A percentile compares a stretch with the other conserved stretches of the same genome.
Conservation (phyloP, 805 yeast species). For the Kodamaea fukazawae region DNA sequence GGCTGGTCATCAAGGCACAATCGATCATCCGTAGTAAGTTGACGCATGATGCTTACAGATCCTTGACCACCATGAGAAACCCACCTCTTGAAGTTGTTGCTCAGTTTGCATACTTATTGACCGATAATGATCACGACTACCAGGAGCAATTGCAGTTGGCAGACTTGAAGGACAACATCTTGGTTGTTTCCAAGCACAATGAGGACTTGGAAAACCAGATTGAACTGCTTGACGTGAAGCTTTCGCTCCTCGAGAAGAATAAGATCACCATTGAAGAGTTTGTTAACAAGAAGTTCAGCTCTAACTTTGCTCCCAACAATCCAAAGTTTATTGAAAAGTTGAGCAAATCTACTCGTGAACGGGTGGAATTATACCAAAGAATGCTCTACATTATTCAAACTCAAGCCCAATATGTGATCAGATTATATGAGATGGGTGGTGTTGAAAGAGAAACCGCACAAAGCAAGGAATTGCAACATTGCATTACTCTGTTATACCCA, state of each 20-base stretch:
- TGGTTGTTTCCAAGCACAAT: constrained; percentile 65
- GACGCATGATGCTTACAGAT: constrained; percentile 69
- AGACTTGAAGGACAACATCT: constrained; percentile 62
- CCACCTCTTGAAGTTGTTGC: constrained; percentile 78
- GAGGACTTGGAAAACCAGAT: constrained; percentile 71
- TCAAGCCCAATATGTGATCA: constrained; percentile 67
- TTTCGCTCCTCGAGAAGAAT: constrained; percentile 74
- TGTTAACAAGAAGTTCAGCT: constrained; percentile 34
- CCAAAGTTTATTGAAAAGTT: constrained; percentile 28
- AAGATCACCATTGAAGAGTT: constrained; percentile 76
- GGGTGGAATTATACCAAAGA: constrained; percentile 70
- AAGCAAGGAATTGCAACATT: constrained; percentile 22
- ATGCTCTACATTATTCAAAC: constrained; percentile 82
- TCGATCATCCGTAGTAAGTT: constrained; percentile 65
- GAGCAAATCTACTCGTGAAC: constrained; percentile 43
- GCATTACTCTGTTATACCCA: constrained; percentile 29
- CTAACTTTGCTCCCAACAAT: constrained; percentile 15
- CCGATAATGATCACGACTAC: constrained; percentile 70
- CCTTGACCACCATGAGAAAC: constrained; percentile 63
- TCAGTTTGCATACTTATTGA: constrained; percentile 71
- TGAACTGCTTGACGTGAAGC: constrained; percentile 73
- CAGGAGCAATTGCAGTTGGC: constrained; percentile 72
- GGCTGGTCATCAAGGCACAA: constrained; percentile 70
- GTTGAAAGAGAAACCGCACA: constrained; percentile 8
- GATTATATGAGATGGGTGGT: constrained; percentile 38